Percentiles rank a stretch among this genome's conserved stretches.
Evolutionary conservation across 2,329 filamentous ascomycete species (phyloP).

Genomic region (Ceratocystis destructans): DNA sequence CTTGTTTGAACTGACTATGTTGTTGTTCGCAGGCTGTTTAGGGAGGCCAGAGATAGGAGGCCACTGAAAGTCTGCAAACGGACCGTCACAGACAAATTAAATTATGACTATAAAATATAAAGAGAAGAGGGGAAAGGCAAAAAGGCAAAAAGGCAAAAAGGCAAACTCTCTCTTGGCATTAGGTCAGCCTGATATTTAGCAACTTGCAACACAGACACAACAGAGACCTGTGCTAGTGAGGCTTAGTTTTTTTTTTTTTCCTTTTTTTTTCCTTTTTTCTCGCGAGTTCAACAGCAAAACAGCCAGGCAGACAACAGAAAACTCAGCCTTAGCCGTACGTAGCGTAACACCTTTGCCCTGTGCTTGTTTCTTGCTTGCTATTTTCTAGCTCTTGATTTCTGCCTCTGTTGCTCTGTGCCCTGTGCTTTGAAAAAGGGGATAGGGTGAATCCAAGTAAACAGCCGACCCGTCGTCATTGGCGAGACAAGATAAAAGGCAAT

Average conservation of each 20-base stretch:
- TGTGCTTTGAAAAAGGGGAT: neutral
- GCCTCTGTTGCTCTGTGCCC: neutral
- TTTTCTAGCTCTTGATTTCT: neutral
- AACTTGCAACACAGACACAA: neutral
- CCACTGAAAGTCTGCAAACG: no score
- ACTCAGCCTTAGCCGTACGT: neutral
- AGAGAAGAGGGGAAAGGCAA: neutral
- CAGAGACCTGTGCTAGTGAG: neutral
- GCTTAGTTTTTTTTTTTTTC: neutral
- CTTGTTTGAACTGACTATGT: no score
- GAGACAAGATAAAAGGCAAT: neutral
- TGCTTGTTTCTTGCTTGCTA: neutral
- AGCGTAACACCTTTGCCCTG: neutral
- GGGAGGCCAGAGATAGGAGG: no score
- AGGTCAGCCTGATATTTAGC: slow-evolving; percentile 2
- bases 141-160: neutral
- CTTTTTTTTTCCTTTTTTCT: slow-evolving; percentile 5
- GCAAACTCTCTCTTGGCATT: neutral
- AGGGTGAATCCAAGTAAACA: neutral
- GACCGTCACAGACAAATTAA: no score
- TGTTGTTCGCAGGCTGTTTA: no score
- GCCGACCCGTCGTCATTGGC: neutral
- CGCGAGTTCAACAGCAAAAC: no score
- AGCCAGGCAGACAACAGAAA: neutral
- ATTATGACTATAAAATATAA: no score